Evolutionary conservation across 108 stramenopile species (phyloP).

Genomic region (Mediolabrus comicus): DNA sequence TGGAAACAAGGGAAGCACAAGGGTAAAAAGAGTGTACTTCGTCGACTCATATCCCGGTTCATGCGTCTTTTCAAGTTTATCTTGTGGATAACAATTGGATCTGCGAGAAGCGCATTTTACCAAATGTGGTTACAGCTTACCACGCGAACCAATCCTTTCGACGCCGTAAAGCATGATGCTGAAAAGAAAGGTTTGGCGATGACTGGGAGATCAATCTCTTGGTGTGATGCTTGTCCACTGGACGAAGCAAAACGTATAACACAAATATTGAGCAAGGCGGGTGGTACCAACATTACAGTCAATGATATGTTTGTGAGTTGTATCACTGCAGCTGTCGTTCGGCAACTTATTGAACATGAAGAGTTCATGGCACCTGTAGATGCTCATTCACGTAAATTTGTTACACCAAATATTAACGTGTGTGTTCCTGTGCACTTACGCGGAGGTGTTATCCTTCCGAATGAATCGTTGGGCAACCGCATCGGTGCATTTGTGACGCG

Average conservation of each 20-base stretch:
- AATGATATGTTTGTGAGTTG: slow-evolving; percentile 87
- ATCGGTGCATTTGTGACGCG: slow-evolving; percentile 81
- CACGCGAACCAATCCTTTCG: slow-evolving; percentile 57
- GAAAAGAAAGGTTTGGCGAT: slow-evolving; percentile 21
- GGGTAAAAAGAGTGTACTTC: slow-evolving; percentile 21
- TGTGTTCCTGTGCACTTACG: slow-evolving; percentile 81
- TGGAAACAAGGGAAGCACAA: slow-evolving; percentile 23
- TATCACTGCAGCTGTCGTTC: slow-evolving; percentile 63
- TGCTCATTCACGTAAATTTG: slow-evolving; percentile 13
- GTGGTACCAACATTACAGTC: slow-evolving; percentile 54
- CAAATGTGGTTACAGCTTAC: slow-evolving; percentile 52
- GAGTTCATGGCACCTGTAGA: slow-evolving; percentile 20
- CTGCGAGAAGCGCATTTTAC: slow-evolving; percentile 52
- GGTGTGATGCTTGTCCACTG: slow-evolving; percentile 66
- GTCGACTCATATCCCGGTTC: slow-evolving; percentile 21
- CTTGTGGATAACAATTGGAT: slow-evolving; percentile 56
- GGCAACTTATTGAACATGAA: slow-evolving; percentile 60
- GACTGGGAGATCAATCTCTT: slow-evolving; percentile 59
- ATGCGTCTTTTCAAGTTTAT: slow-evolving; percentile 47
- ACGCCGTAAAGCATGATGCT: slow-evolving; percentile 33
- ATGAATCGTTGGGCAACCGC: slow-evolving; percentile 76
- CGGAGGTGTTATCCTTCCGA: slow-evolving; percentile 74
- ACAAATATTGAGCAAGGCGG: slow-evolving; percentile 19
- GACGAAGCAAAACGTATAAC: slow-evolving; percentile 76
- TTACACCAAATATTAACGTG: slow-evolving; percentile 50